Evolutionary conservation across 352 stramenopile species (phyloP).

Genomic region (Blastocystis sp.): DNA sequence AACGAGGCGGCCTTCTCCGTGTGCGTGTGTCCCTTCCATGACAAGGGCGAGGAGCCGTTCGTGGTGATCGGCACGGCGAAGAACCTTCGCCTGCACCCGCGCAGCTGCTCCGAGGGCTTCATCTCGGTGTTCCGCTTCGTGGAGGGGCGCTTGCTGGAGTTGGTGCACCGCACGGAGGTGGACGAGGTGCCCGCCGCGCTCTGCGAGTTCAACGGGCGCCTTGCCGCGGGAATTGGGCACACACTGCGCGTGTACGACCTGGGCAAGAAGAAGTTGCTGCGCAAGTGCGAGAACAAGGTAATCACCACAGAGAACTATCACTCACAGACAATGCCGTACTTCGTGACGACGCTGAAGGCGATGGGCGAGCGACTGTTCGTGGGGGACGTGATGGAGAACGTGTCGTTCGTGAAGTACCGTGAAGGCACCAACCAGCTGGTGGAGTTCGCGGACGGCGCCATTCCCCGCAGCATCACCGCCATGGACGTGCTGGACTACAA

Average conservation of each 20-base stretch:
- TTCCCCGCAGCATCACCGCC: conserved; percentile 79
- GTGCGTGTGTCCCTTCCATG: too few species aligned
- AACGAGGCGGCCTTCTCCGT: too few species aligned
- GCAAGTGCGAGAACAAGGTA: conserved; percentile 93
- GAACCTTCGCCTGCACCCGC: conserved; percentile 88
- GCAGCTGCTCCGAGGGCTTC: conserved; percentile 71
- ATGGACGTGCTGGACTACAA: conserved; percentile 91
- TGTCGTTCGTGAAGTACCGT: conserved; percentile 91
- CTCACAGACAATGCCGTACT: conserved; percentile 74
- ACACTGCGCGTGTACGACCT: conserved; percentile 95
- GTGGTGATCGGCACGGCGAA: conserved; percentile 76
- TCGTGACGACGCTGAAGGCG: conserved; percentile 88
- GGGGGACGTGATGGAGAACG: conserved; percentile 77
- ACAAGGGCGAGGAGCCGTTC: too few species aligned
- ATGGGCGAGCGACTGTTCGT: conserved; percentile 90
- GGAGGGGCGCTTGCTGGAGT: conserved; percentile 82
- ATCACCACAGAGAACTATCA: conserved; percentile 59
- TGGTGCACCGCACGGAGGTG: conserved; percentile 92
- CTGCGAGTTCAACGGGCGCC: conserved; percentile 91
- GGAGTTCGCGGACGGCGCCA: conserved; percentile 91
- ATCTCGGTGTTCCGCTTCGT: conserved; percentile 70
- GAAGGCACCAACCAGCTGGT: conserved; percentile 89
- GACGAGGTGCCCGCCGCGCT: conserved; percentile 92
- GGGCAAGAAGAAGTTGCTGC: conserved; percentile 92
- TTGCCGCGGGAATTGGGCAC: conserved; percentile 92